Evolutionary conservation across 129 eudicot genomes (phyloP).

Genomic region (Lactuca sativa): DNA sequence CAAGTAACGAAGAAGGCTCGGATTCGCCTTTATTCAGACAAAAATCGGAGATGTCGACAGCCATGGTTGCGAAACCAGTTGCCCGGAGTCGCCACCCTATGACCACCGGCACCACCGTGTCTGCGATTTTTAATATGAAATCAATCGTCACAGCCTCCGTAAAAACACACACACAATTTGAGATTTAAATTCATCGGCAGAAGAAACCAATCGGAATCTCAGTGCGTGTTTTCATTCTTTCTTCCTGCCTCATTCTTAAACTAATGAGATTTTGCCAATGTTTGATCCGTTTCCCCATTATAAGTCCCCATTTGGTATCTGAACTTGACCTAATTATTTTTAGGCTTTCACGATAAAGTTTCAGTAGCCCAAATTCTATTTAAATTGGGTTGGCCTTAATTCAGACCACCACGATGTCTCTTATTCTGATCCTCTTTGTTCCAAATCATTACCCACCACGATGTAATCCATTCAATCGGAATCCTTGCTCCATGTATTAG

Average conservation of each 20-base stretch:
- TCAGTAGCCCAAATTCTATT: neutral
- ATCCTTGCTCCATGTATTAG: too few species aligned
- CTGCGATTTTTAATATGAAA: constrained; percentile 10
- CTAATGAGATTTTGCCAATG: constrained; percentile 11
- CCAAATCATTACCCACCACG: too few species aligned
- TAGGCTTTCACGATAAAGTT: neutral
- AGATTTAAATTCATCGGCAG: constrained; percentile 21
- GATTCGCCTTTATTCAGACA: constrained; percentile 42
- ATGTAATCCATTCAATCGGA: too few species aligned
- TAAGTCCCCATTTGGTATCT: neutral
- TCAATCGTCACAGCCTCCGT: constrained; percentile 33
- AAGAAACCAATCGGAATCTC: constrained; percentile 6
- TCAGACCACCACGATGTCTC: too few species aligned
- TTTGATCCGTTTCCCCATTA: neutral
- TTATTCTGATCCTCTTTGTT: too few species aligned
- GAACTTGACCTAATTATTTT: neutral
- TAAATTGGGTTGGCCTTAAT: neutral
- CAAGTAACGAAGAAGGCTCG: constrained; percentile 10
- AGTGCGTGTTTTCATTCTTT: constrained; percentile 5
- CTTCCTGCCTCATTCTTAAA: constrained; percentile 26
- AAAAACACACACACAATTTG: constrained; percentile 12
- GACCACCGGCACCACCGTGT: constrained; percentile 23
- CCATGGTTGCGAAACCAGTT: constrained; percentile 29
- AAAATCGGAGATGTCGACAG: neutral
- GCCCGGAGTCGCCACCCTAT: constrained; percentile 20